These are phyloP conservation scores for Carpinus fangiana DNA, from an alignment of 306 rosid genomes.

Conservation along the genomic window DNA sequence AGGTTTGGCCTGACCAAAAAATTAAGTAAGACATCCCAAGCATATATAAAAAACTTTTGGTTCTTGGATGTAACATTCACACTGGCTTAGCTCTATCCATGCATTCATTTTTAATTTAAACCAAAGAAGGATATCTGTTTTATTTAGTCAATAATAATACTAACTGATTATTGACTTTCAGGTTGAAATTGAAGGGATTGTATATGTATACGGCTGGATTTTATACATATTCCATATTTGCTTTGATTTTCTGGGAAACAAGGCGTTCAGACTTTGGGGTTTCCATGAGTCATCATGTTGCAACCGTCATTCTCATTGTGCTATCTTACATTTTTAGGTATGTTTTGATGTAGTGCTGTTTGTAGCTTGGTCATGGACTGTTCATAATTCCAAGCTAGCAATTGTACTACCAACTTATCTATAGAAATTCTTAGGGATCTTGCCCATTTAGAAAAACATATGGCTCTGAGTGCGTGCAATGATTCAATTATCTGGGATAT, in stretches of 20 bases:
- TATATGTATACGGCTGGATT: conserved; percentile 93
- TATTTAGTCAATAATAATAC: conserved; percentile 1
- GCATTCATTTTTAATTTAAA: conserved; percentile 16
- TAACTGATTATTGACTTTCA: conserved; percentile 43
- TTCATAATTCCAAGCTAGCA: conserved; percentile 16
- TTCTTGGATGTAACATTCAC: conserved; percentile 16
- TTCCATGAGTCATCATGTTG: conserved; percentile 95
- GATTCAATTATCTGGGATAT: neutral
- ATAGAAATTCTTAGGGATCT: conserved; percentile 12
- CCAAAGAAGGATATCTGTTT: conserved; percentile 18
- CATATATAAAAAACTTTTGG: conserved; percentile 14
- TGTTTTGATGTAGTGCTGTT: conserved; percentile 25
- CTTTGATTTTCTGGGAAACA: conserved; percentile 94
- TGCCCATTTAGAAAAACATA: neutral
- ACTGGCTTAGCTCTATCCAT: conserved; percentile 10
- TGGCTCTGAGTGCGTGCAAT: neutral
- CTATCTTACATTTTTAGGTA: conserved; percentile 84
- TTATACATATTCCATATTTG: conserved; percentile 90
- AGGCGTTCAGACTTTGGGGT: conserved; percentile 92
- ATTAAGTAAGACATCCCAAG: conserved; percentile 60
- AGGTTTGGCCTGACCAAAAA: conserved; percentile 92
- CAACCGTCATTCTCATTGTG: conserved; percentile 70
- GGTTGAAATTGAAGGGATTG: conserved; percentile 82
- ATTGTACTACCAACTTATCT: neutral
- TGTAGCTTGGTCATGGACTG: conserved; percentile 29